Base-by-base conservation (phyloP, 352 stramenopile species). In the Pythium pectinolyticum region DNA sequence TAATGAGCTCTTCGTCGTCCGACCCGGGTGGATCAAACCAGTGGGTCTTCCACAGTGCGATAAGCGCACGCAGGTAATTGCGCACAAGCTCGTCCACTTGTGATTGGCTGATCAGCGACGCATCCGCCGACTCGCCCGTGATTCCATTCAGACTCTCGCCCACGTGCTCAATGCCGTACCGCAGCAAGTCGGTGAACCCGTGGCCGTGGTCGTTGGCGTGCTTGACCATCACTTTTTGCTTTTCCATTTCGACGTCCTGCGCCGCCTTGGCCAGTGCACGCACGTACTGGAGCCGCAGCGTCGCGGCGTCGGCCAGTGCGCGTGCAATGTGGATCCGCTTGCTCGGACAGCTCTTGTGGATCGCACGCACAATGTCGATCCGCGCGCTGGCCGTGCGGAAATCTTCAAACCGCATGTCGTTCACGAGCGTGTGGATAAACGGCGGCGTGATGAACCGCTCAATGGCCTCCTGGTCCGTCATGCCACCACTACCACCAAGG, bases 1-100 rank as follows among this genome's bases (percentile, higher is more conserved):
- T 89, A 54, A 93, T 86, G 34, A 95, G 80, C 55, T 95, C 86
- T 64, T 93, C 86, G 49, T 88, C 83, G 57, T 95, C 86, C 4
- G 86, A 91, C 17, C 84, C 86, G 0, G 78, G 69, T 1, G 84
- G 68, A 63, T 95, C 86, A 17, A 88, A 70, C 80, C 86, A 92
- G 56, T 94, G 86, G 22, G 80, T 77, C 40, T 77, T 70, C 84
- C 83, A 93, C 8, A 95, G 74, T 34, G 72, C 73, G 8, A 90
- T 61, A 30, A 91, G 72, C 24, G 81, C 85, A 30, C 71, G 54
- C 54, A 92, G 65, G 61, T 82, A 94, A 66, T 94, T 92, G 53
- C 82, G 80, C 28, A 84, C 62, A 27, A 93, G 72, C 40, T 90
- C 82, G 24, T 70, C 57, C 24, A 66, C 77, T 37, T 86, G 68